Conservation (phyloP, 192 early-diverging fungal genomes). For the Entomortierella beljakovae region DNA sequence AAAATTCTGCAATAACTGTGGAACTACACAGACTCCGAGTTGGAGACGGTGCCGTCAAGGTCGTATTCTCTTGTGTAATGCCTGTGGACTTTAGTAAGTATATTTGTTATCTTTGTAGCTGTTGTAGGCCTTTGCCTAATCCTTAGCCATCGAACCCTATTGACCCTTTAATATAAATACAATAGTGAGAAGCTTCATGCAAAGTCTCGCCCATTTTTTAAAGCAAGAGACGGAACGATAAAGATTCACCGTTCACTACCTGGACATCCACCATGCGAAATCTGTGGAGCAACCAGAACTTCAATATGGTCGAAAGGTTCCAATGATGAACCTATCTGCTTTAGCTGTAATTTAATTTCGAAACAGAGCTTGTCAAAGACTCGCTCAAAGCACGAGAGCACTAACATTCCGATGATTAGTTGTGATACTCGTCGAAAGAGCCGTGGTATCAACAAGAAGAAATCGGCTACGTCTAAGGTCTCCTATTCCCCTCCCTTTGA, state of each 20-base stretch:
- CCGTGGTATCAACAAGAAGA: background rate
- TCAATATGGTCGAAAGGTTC: conserved; percentile 25
- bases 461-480: background rate
- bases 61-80: conserved; percentile 36
- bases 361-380: background rate
- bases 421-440: background rate
- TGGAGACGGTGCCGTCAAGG: conserved; percentile 46
- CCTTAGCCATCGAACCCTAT: background rate
- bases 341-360: conserved; percentile 9
- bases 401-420: too few relatives aligned
- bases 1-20: conserved; percentile 39
- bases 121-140: background rate
- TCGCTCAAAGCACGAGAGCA: too few relatives aligned
- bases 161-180: background rate
- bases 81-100: conserved; percentile 52
- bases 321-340: conserved; percentile 9
- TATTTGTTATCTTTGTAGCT: background rate
- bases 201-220: conserved; percentile 42
- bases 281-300: conserved; percentile 14
- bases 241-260: conserved; percentile 38
- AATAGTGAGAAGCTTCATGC: conserved; percentile 47
- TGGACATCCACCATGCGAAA: conserved; percentile 20
- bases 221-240: conserved; percentile 44
- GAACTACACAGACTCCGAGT: conserved; percentile 37
- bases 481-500: background rate